phyloP scores from a whole-genome alignment of 2,329 filamentous ascomycete species.

The Apiospora aurea region DNA sequence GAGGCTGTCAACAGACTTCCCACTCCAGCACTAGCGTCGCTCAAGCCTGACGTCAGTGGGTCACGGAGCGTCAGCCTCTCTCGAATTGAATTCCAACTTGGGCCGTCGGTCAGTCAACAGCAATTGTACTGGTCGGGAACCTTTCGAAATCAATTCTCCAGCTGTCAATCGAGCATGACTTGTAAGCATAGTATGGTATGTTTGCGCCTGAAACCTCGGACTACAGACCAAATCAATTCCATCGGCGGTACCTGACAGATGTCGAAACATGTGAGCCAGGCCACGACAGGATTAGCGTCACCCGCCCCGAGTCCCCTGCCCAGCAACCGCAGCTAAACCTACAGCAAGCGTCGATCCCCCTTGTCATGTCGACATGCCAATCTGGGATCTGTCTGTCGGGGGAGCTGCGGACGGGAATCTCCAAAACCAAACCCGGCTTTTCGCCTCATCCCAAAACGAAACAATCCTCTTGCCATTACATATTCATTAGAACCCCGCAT shows the following conservation, averaged over 20 bases:
- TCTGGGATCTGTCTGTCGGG: not conserved
- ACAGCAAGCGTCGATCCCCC: slow-evolving; percentile 1
- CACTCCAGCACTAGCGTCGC: not conserved
- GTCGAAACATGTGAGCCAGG: not conserved
- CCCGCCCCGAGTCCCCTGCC: not conserved
- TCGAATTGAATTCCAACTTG: not conserved
- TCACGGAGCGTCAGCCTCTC: not conserved
- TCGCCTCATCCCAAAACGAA: slow-evolving; percentile 3
- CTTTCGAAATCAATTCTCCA: not conserved
- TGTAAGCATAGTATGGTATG: not conserved
- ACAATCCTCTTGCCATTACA: not conserved
- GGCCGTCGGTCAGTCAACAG: not conserved
- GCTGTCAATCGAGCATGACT: not conserved
- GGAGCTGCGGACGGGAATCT: slow-evolving; percentile 10
- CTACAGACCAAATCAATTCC: not conserved
- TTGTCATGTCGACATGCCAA: slow-evolving; percentile 18
- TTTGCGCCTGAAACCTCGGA: no score
- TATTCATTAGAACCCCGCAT: not conserved
- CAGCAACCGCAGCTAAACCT: not conserved
- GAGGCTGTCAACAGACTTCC: slow-evolving; percentile 1
- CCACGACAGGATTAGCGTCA: slow-evolving; percentile 12
- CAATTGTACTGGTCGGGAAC: not conserved
- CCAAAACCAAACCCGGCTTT: slow-evolving; percentile 11
- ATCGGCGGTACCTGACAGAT: slow-evolving; percentile 1
- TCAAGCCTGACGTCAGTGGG: slow-evolving; percentile 5